Base-by-base conservation (phyloP, 2,329 filamentous ascomycete species). In the Hymenotorrendiella dingleyae region DNA sequence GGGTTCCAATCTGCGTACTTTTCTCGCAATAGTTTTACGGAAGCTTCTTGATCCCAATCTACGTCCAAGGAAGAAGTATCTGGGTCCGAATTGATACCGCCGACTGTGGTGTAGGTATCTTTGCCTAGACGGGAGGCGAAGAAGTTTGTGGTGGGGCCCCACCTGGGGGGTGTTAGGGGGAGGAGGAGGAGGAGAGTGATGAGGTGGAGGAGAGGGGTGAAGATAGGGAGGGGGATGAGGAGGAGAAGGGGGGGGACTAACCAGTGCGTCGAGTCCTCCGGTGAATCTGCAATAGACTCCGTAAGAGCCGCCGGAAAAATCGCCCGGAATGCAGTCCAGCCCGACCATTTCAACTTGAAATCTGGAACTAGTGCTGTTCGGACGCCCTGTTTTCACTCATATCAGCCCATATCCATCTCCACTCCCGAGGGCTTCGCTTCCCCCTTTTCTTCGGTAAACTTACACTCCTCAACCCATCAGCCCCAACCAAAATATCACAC, bases 381-480 rank as follows among this genome's bases (percentile, higher is more conserved):
- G 1, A 57, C 54, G 7, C 48, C 50, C 55, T 58, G 34, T n/a
- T n/a, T n/a, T n/a, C n/a, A n/a, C n/a, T n/a, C n/a, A n/a, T n/a
- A n/a, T n/a, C n/a, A n/a, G n/a, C n/a, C n/a, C n/a, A n/a, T n/a
- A n/a, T n/a, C n/a, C n/a, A n/a, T n/a, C n/a, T n/a, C n/a, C n/a
- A n/a, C n/a, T n/a, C n/a, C n/a, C n/a, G n/a, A n/a, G n/a, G n/a
- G n/a, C n/a, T n/a, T n/a, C n/a, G n/a, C n/a, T n/a, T n/a, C n/a
- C n/a, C n/a, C n/a, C n/a, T n/a, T n/a, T n/a, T n/a, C n/a, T n/a
- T n/a, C 3, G 28, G n/a, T 8, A 2, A 42, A 39, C 62, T 42
- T 39, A 60, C 59, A n/a, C 62, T 65, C n/a, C 54, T 53, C n/a
- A 65, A 57, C 1, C 64, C 62, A 52, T 66, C 64, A 26, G 63